Conservation (phyloP, 257 asterid species). For the Solanum boliviense region DNA sequence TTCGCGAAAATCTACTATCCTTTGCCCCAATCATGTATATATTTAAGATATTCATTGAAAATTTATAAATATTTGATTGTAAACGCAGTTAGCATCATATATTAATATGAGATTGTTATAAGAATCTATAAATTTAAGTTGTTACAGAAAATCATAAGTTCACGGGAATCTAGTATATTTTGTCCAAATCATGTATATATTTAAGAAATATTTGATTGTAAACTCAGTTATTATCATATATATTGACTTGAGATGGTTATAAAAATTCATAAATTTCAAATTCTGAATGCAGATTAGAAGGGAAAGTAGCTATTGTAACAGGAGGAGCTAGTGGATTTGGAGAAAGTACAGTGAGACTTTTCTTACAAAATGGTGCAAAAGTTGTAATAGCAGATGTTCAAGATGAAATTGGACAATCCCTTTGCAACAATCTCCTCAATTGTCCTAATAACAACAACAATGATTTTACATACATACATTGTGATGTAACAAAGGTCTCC, state of each 20-base stretch:
- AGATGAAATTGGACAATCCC: slow-evolving; percentile 35
- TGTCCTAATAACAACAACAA: slow-evolving; percentile 6
- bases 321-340: slow-evolving; percentile 94
- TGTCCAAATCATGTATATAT: not conserved
- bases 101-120: too few species aligned
- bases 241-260: not conserved
- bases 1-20: too few species aligned
- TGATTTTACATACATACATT: slow-evolving; percentile 40
- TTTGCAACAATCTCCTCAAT: slow-evolving; percentile 27
- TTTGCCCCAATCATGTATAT: too few species aligned
- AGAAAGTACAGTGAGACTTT: slow-evolving; percentile 56
- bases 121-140: too few species aligned
- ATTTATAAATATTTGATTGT: too few species aligned
- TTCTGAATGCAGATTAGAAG: slow-evolving; percentile 22
- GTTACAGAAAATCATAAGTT: not conserved
- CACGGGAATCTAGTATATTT: not conserved
- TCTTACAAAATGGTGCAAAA: slow-evolving; percentile 54
- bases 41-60: too few species aligned
- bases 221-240: not conserved
- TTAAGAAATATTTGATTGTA: not conserved
- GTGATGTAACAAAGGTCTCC: slow-evolving; percentile 46
- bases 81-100: too few species aligned
- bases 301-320: slow-evolving; percentile 70
- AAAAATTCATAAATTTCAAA: not conserved
- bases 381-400: slow-evolving; percentile 73